phyloP scores from a whole-genome alignment of 495 filamentous ascomycete species.

The Tricharina praecox region DNA sequence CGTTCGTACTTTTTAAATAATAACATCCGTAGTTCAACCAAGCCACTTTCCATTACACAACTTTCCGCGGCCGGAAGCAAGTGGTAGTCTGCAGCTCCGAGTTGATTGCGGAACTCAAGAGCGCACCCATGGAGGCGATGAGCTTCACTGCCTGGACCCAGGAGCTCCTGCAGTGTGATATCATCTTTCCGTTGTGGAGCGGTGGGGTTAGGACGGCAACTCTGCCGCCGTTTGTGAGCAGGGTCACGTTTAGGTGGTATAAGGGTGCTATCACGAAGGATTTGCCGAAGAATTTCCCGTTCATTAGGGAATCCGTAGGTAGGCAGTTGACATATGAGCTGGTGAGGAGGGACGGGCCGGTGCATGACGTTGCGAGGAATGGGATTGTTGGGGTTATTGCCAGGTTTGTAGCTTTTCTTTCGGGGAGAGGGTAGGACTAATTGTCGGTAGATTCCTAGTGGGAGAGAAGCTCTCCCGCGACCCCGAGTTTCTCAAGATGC shows the following conservation, averaged over 20 bases:
- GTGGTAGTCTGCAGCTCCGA: background rate
- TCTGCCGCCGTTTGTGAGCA: conserved; percentile 1
- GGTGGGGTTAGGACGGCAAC: background rate
- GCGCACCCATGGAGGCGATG: background rate
- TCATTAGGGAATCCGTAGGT: no score
- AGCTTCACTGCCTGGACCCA: background rate
- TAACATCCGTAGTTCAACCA: no score
- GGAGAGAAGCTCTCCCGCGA: background rate
- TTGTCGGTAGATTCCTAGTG: background rate
- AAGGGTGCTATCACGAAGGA: background rate
- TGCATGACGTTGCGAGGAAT: background rate
- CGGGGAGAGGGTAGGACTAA: no score
- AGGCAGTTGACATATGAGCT: no score
- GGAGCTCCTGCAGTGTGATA: background rate
- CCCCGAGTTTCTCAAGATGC: background rate
- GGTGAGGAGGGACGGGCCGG: background rate
- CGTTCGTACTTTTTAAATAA: no score
- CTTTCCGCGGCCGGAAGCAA: background rate
- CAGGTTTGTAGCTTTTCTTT: no score
- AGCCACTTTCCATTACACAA: background rate
- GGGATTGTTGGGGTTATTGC: no score
- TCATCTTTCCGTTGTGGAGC: background rate
- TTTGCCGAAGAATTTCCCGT: background rate
- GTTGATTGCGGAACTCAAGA: background rate
- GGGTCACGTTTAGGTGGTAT: background rate